These are phyloP conservation scores for Clarireedia monteithiana DNA, from an alignment of 2,329 filamentous ascomycete species.

Conservation along the genomic window DNA sequence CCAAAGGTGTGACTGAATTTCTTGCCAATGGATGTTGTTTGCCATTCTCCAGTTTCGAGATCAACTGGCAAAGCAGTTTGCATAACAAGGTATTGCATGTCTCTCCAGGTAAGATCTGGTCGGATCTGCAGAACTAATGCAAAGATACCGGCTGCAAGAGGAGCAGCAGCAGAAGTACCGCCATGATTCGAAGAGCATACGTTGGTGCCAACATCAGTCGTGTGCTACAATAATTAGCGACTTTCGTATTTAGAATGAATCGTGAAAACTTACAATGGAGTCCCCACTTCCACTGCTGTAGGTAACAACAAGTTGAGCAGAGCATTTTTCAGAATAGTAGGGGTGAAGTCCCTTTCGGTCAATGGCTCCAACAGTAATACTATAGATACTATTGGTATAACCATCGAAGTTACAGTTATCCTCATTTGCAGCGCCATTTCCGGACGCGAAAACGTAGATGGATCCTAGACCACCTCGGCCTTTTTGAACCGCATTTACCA, in stretches of 20 bases:
- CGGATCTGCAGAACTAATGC: constrained; percentile 79
- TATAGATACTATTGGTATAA: constrained; percentile 99
- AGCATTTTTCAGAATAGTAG: constrained; percentile 94
- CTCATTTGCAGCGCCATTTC: constrained; percentile 77
- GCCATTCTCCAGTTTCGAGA: constrained; percentile 67
- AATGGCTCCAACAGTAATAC: constrained; percentile 90
- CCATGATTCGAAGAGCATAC: constrained; percentile 77
- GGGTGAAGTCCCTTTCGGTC: constrained; percentile 83
- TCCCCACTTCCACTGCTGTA: constrained; percentile 89
- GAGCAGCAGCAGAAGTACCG: constrained; percentile 91
- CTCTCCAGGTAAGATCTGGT: constrained; percentile 85
- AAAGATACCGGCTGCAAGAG: constrained; percentile 85
- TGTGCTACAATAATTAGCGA: constrained; percentile 50
- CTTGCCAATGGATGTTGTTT: constrained; percentile 70
- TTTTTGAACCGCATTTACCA: constrained; percentile 86
- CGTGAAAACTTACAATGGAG: constrained; percentile 54
- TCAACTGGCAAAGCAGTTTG: constrained; percentile 78
- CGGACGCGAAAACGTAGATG: constrained; percentile 93
- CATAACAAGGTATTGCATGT: constrained; percentile 86
- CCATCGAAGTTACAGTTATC: constrained; percentile 99
- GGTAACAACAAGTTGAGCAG: constrained; percentile 88
- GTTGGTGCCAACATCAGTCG: constrained; percentile 84
- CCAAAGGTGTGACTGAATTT: constrained; percentile 92
- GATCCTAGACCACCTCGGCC: constrained; percentile 78
- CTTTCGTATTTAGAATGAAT: neutral